Percentiles rank a stretch among this genome's conserved stretches.
Evolutionary conservation across 2,329 filamentous ascomycete species (phyloP).

Genomic region (Dryadomyces quercivorus): DNA sequence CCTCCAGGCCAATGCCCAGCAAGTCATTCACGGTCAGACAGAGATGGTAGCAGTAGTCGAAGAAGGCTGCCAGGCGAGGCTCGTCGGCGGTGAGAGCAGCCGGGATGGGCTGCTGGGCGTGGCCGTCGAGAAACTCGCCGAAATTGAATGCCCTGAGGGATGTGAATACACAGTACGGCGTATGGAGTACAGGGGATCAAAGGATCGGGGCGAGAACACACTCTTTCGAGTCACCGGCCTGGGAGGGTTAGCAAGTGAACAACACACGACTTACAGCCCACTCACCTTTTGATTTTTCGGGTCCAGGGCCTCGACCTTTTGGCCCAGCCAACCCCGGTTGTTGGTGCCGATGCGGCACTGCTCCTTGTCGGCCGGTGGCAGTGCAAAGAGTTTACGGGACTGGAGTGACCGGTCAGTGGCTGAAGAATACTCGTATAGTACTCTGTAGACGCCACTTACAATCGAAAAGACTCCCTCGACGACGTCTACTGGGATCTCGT

Average conservation of each 20-base stretch:
- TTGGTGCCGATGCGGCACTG: constrained; percentile 62
- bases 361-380: constrained; percentile 59
- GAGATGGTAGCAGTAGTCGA: constrained; percentile 56
- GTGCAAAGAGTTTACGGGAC: constrained; percentile 62
- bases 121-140: constrained; percentile 57
- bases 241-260: constrained; percentile 1
- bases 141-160: constrained; percentile 74
- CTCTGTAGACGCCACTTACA: constrained; percentile 27
- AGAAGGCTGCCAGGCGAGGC: constrained; percentile 52
- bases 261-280: constrained; percentile 14
- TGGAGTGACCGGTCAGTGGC: constrained; percentile 18
- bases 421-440: not conserved
- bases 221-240: constrained; percentile 86
- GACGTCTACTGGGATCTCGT: constrained; percentile 51
- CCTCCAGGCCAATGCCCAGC: constrained; percentile 65
- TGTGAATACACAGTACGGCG: too few relatives aligned
- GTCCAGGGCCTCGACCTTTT: constrained; percentile 82
- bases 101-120: constrained; percentile 68
- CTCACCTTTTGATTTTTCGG: constrained; percentile 63
- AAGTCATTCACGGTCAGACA: constrained; percentile 63
- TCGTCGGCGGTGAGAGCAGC: constrained; percentile 46
- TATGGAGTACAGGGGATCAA: not conserved
- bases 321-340: constrained; percentile 80
- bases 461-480: constrained; percentile 63
- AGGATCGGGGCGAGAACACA: constrained; percentile 24